Base-by-base conservation (phyloP, 2,329 filamentous ascomycete genomes). In the Penicillium occitanis region DNA sequence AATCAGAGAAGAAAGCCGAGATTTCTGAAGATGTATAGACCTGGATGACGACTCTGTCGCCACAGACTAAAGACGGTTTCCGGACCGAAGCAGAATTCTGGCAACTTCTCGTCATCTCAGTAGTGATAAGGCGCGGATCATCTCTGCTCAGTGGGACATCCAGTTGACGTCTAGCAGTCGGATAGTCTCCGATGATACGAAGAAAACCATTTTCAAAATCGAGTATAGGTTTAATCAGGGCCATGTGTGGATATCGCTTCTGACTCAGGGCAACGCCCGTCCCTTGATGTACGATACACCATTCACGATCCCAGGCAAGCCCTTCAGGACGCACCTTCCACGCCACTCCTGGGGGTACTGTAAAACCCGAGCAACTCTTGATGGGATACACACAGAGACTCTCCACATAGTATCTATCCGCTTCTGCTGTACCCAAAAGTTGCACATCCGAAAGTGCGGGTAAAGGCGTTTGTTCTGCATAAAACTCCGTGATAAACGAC, bases 241-340 rank as follows among this genome's bases (percentile, higher is more conserved):
- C 90, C 94, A 99, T 98, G 40, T 84, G 87, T 2, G 93, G 91
- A 74, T 95, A 90, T 69, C 89, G 85, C 79, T 98, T 99, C 78
- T 98, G 94, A 74, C 87, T 97, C 63, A 99, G 81, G 5, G 90
- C 92, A 71, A 89, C 88, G 0, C 92, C 91, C 1, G 93, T 96
- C 51, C 92, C 93, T 73, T 89, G 86, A 75, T 97, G 93, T 14
- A 99, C 84, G 22, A 99, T 82, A 78, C 94, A 98, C 94, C 95
- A 99, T 80, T 98, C 94, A 68, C 95, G 86, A 76, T 99, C 95
- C 93, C 94, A 98, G 8, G 89, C 90, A 2, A 99, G 82, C 0
- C 95, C 95, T 79, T 97, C 93, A 7, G 86, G 83, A 64, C 86
- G 87, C 22, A 98, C 84, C 71, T 91, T 88, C 95, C 95, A 99